These are phyloP conservation scores for Bacidia rubella DNA, from an alignment of 495 filamentous ascomycete species.

Conservation along the genomic window DNA sequence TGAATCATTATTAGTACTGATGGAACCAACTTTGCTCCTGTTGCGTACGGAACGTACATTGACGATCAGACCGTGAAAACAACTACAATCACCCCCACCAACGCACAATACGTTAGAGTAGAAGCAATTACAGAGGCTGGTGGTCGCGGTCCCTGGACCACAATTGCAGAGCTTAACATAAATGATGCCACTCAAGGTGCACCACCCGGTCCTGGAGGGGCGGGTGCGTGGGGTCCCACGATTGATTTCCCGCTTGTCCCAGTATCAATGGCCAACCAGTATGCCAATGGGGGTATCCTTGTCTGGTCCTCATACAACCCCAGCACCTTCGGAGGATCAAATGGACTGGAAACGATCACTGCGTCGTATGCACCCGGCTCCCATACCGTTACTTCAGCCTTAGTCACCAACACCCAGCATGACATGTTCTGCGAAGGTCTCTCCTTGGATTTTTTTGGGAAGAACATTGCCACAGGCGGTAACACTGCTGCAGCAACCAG, in stretches of 20 bases:
- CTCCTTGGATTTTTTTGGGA: slow-evolving; percentile 35
- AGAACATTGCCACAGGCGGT: slow-evolving; percentile 42
- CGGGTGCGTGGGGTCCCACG: slow-evolving; percentile 32
- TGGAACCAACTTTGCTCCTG: slow-evolving; percentile 23
- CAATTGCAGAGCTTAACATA: slow-evolving; percentile 25
- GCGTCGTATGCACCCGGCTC: slow-evolving; percentile 28
- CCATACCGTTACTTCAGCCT: slow-evolving; percentile 24
- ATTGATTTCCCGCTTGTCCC: slow-evolving; percentile 41
- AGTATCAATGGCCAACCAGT: slow-evolving; percentile 28
- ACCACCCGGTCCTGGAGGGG: slow-evolving; percentile 7
- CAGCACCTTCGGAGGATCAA: slow-evolving; percentile 25
- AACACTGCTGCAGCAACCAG: slow-evolving; percentile 30
- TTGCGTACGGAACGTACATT: slow-evolving; percentile 34
- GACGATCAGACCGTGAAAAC: slow-evolving; percentile 28
- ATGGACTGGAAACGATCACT: slow-evolving; percentile 31
- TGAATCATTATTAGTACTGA: slow-evolving; percentile 22
- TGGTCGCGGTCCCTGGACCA: slow-evolving; percentile 20
- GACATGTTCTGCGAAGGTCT: slow-evolving; percentile 55
- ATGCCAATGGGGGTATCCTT: slow-evolving; percentile 27
- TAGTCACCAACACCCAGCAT: slow-evolving; percentile 34
- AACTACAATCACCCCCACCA: slow-evolving; percentile 25
- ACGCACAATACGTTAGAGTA: slow-evolving; percentile 31
- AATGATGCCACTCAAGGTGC: slow-evolving; percentile 10
- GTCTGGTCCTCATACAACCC: slow-evolving; percentile 31
- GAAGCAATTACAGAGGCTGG: slow-evolving; percentile 23